phyloP scores from a whole-genome alignment of 2,329 filamentous ascomycete genomes.

The Cladosporium sphaerospermum region DNA sequence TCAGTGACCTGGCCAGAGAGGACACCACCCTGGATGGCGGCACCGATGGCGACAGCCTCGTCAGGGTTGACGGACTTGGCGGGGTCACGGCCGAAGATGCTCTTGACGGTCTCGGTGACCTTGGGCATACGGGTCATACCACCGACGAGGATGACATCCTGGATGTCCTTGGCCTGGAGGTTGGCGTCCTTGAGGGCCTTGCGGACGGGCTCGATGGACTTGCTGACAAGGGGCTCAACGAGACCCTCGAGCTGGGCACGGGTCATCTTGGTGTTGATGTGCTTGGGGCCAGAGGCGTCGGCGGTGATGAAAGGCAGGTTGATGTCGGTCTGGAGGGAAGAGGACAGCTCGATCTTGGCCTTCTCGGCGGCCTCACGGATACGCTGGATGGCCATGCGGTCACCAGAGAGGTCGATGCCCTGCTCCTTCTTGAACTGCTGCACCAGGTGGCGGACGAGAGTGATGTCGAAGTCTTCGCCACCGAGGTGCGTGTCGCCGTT shows the following conservation, averaged over 20 bases:
- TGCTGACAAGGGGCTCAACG: slow-evolving; percentile 79
- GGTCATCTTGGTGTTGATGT: slow-evolving; percentile 94
- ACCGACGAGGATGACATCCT: slow-evolving; percentile 96
- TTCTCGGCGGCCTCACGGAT: slow-evolving; percentile 98
- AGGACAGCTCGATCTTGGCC: slow-evolving; percentile 98
- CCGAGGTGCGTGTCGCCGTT: slow-evolving; percentile 98
- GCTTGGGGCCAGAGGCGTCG: slow-evolving; percentile 90
- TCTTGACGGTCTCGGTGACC: slow-evolving; percentile 92
- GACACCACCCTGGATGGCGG: slow-evolving; percentile 93
- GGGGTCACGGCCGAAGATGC: slow-evolving; percentile 90
- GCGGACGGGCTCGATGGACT: slow-evolving; percentile 85
- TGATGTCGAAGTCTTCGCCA: slow-evolving; percentile 97
- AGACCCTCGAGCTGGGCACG: slow-evolving; percentile 89
- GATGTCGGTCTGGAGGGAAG: slow-evolving; percentile 91
- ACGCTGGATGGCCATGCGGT: slow-evolving; percentile 98
- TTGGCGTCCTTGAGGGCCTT: slow-evolving; percentile 96
- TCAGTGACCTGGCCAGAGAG: slow-evolving; percentile 96
- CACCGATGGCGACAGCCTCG: slow-evolving; percentile 95
- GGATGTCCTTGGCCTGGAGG: slow-evolving; percentile 85
- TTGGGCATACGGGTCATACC: slow-evolving; percentile 99
- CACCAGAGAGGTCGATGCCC: slow-evolving; percentile 78
- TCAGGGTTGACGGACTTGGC: slow-evolving; percentile 98
- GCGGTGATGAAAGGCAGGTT: slow-evolving; percentile 98
- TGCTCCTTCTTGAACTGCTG: slow-evolving; percentile 96
- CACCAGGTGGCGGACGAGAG: slow-evolving; percentile 86